phyloP scores from a whole-genome alignment of 192 early-diverging fungal species.

The Jimgerdemannia flammicorona region DNA sequence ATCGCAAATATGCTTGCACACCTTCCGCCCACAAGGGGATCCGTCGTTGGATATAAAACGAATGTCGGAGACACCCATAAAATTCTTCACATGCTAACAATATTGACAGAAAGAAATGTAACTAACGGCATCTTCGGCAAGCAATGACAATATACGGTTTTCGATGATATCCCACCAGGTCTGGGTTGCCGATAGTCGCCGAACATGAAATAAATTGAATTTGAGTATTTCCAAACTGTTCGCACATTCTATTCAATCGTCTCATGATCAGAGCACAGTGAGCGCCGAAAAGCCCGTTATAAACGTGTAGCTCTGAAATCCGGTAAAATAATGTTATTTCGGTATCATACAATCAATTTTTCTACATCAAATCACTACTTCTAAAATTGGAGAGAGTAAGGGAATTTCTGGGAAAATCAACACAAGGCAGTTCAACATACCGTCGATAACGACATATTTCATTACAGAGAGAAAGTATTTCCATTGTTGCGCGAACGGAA shows the following conservation, averaged over 20 bases:
- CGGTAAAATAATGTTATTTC: too few species aligned
- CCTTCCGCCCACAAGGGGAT: conserved; percentile 31
- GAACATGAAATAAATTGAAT: conserved; percentile 64
- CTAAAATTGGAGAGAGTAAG: too few species aligned
- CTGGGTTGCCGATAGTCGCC: conserved; percentile 25
- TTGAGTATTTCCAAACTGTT: conserved; percentile 35
- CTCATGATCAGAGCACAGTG: conserved; percentile 63
- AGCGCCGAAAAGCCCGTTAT: conserved; percentile 62
- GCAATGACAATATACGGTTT: not conserved
- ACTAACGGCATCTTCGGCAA: not conserved
- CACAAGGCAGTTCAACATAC: conserved; percentile 6
- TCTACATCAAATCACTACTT: too few species aligned
- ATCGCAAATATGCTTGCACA: not conserved
- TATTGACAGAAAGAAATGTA: not conserved
- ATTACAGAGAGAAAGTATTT: conserved; percentile 45
- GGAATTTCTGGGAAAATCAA: not conserved
- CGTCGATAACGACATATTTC: conserved; percentile 66
- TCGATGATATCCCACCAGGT: conserved; percentile 45
- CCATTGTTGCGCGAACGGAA: conserved; percentile 59
- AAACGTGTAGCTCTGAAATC: conserved; percentile 62
- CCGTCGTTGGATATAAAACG: conserved; percentile 27
- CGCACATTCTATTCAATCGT: conserved; percentile 56
- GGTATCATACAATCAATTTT: too few species aligned
- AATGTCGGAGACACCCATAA: conserved; percentile 23
- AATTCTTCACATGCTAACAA: conserved; percentile 27